Evolutionary conservation across 2,329 filamentous ascomycete genomes (phyloP), one percentile per base, ranked within the genome.

Genomic region (Aspergillus sp.): DNA sequence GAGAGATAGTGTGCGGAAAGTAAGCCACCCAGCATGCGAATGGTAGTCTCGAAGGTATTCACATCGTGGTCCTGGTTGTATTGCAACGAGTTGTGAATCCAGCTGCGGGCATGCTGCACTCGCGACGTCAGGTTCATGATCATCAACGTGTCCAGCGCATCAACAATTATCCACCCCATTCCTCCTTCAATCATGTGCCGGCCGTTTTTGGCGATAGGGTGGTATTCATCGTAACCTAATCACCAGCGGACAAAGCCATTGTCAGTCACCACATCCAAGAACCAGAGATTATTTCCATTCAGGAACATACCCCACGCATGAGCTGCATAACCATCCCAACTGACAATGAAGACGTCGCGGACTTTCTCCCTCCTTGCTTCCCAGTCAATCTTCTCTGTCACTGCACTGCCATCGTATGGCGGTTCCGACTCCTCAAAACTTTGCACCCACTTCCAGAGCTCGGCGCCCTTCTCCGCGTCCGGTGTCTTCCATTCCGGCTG

Each of bases 131-230:
- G 83, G 75, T 98, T 98, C 95, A 99, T 99, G 63, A 99, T 82
- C 80, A 99, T 99, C 84, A 98, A 86, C 0, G 95, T 99, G 76
- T 99, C 95, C 64, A 99, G 81, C 12, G 94, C 88, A 79, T 99
- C 95, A 59, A 99, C 89, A 63, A 99, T 97, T 71, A 98, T 98
- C 95, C 96, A 99, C 30, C 95, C 95, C 78, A 99, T 84, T 25
- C 94, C 95, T 63, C 91, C 88, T 3, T 89, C 84, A 6, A 92
- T 88, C 94, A 99, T 98, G 69, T 95, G 88, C 55, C 82, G 83
- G 53, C 92, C 91, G 17, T 80, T 87, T 74, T 95, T 95, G 5
- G 90, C 87, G 28, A 94, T 79, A 1, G 95, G 95, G 69, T 91
- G 87, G 74, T 91, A 99, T 76, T 95, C 89, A 74, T 99, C 95